A percentile compares a stretch with the other conserved stretches of the same genome.
Conservation (phyloP, 768 basidiomycete species). For the Mycena venus region DNA sequence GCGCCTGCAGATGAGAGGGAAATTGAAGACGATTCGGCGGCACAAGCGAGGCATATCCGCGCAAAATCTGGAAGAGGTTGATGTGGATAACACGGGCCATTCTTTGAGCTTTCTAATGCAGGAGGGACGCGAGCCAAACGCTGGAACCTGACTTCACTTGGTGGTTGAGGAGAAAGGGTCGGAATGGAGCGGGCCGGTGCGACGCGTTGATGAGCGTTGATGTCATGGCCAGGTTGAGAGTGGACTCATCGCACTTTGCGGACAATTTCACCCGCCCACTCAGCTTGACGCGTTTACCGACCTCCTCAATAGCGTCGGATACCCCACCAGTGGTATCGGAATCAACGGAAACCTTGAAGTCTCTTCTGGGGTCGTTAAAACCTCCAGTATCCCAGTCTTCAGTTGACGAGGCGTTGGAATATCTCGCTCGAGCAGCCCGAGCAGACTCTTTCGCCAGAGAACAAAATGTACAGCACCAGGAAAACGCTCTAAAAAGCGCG, state of each 20-base stretch:
- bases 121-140: no score
- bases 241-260: conserved; percentile 53
- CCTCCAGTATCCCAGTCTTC: conserved; percentile 41
- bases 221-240: conserved; percentile 26
- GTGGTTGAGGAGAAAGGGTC: background rate
- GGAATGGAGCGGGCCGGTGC: no score
- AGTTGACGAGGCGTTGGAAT: conserved; percentile 43
- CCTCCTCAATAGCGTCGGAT: conserved; percentile 36
- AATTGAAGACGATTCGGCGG: conserved; percentile 58
- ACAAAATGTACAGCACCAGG: no score
- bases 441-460: conserved; percentile 1
- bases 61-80: conserved; percentile 61
- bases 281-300: conserved; percentile 35
- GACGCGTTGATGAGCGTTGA: no score
- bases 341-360: conserved; percentile 50
- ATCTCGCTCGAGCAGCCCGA: conserved; percentile 42
- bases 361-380: conserved; percentile 54
- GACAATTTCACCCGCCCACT: conserved; percentile 52
- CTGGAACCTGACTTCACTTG: no score
- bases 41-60: conserved; percentile 65
- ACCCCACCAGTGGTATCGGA: conserved; percentile 20
- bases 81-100: no score
- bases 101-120: no score
- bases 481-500: conserved; percentile 55
- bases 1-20: conserved; percentile 54